Conservation (phyloP, 208 protist genomes). For the Leishmania gerbilli region DNA sequence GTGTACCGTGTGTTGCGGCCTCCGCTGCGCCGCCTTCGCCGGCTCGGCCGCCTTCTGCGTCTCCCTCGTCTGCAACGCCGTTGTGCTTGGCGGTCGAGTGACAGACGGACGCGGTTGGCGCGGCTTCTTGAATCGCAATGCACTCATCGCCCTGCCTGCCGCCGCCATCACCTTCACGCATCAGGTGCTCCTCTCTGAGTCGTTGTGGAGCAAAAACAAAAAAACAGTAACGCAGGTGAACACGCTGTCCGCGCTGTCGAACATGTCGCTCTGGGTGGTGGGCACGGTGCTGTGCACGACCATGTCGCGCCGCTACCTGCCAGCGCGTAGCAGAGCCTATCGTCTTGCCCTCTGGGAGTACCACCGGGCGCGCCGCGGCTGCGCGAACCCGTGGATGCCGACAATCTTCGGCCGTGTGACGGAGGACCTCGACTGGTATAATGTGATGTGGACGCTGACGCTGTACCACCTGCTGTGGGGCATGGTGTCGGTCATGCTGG, state of each 20-base stretch:
- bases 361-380: slow-evolving; percentile 52
- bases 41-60: slow-evolving; percentile 46
- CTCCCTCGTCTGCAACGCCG: slow-evolving; percentile 65
- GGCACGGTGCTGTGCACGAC: slow-evolving; percentile 50
- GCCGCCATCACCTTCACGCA: slow-evolving; percentile 82
- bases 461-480: slow-evolving; percentile 83
- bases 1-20: slow-evolving; percentile 77
- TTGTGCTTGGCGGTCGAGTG: slow-evolving; percentile 47
- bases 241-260: slow-evolving; percentile 60
- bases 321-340: slow-evolving; percentile 55
- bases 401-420: slow-evolving; percentile 68
- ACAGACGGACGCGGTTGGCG: slow-evolving; percentile 51
- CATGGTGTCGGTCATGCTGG: slow-evolving; percentile 64
- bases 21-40: slow-evolving; percentile 44
- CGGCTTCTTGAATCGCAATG: slow-evolving; percentile 68
- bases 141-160: slow-evolving; percentile 66
- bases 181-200: slow-evolving; percentile 79
- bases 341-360: slow-evolving; percentile 85
- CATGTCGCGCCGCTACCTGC: slow-evolving; percentile 46
- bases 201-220: slow-evolving; percentile 84
- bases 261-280: slow-evolving; percentile 57
- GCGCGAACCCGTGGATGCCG: slow-evolving; percentile 66
- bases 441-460: slow-evolving; percentile 62
- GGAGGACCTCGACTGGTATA: slow-evolving; percentile 84
- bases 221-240: slow-evolving; percentile 76